phyloP scores from a whole-genome alignment of 108 stramenopile species.

The Nitzschia palea region DNA sequence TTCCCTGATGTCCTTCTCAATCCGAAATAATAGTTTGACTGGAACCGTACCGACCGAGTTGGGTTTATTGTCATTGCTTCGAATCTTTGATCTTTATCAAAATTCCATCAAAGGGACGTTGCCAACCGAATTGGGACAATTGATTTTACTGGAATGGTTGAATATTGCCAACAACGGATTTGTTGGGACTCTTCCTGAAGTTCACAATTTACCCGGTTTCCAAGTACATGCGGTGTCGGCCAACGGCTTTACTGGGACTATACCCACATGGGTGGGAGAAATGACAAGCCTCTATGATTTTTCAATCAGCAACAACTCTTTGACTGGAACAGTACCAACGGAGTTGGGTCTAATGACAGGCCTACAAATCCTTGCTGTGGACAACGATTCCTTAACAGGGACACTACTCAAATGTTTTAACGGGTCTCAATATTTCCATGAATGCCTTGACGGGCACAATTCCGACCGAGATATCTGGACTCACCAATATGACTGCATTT shows the following conservation, averaged over 20 bases:
- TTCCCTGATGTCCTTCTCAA: slow-evolving; percentile 26
- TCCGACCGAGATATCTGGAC: too few species aligned
- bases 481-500: too few species aligned
- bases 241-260: slow-evolving; percentile 19
- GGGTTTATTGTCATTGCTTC: slow-evolving; percentile 7
- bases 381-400: slow-evolving; percentile 46
- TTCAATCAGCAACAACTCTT: slow-evolving; percentile 10
- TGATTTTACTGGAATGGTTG: slow-evolving; percentile 42
- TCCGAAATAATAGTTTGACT: slow-evolving; percentile 38
- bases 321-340: background rate
- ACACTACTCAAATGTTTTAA: slow-evolving; percentile 34
- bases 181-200: too few species aligned
- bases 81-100: slow-evolving; percentile 16
- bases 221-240: too few species aligned
- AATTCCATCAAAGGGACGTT: slow-evolving; percentile 51
- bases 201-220: too few species aligned
- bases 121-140: slow-evolving; percentile 43
- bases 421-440: slow-evolving; percentile 31
- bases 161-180: too few species aligned
- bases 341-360: slow-evolving; percentile 9
- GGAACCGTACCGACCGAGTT: slow-evolving; percentile 43
- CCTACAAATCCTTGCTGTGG: slow-evolving; percentile 35
- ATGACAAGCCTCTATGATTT: slow-evolving; percentile 16
- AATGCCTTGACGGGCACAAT: too few species aligned
- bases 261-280: slow-evolving; percentile 24